Base-by-base conservation (phyloP, 2,329 filamentous ascomycete genomes). In the Venturiaceae sp. region DNA sequence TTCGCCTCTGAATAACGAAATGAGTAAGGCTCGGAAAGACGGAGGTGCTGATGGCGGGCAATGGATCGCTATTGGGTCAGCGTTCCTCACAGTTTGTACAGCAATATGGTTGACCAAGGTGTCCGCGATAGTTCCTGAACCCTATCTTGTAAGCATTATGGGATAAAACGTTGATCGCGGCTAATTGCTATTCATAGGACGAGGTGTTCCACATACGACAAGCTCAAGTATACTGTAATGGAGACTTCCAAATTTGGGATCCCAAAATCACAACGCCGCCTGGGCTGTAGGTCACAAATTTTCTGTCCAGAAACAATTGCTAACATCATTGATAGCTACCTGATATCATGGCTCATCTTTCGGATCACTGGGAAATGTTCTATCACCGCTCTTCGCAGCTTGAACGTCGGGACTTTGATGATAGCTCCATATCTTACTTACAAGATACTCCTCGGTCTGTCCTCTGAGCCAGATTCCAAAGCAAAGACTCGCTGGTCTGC, bases 181-280 rank as follows among this genome's bases (percentile, higher is more conserved):
- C 32, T 44, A 58, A 57, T 32, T 47, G 8, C 30, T n/a, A n/a
- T 23, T 3, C 34, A 33, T 34, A 23, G 88, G 90, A 95, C 69
- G 90, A 95, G 68, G 77, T 90, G 32, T 95, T 94, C 62, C 90
- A 99, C 70, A 86, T 96, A 23, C 89, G 90, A 0, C 94, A 99
- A 73, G 91, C 91, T 0, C 90, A 95, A 66, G 83, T 82, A 32
- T 99, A 96, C 71, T 96, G 92, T 71, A 71, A 81, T 41, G 85
- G 87, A 11, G 80, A 81, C 57, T 95, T 87, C 75, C 69, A 72
- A 13, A 79, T 89, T 58, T 99, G 94, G 94, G 92, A 99, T 72
- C 87, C 92, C 60, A 99, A 97, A 71, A 94, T 99, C 68, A 99
- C 94, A 0, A 99, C 94, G 1, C 94, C 94, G 0, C 92, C 94